Conservation (phyloP, 768 basidiomycete genomes). For the Hericium rajendrae region DNA sequence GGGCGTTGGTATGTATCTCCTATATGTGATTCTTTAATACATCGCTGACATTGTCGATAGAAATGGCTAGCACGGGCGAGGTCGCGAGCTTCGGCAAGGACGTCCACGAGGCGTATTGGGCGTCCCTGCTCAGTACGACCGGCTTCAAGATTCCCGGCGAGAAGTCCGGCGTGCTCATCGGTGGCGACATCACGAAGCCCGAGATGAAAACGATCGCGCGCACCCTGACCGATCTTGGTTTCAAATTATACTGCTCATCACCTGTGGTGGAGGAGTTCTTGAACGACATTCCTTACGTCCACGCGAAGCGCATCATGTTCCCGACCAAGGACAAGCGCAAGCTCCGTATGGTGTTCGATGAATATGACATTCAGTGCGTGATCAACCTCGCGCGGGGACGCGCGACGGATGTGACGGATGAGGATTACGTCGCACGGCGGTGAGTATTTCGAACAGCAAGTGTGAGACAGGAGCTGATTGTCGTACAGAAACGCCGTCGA, state of each 20-base stretch:
- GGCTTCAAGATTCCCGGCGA: slow-evolving; percentile 87
- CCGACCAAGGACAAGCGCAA: slow-evolving; percentile 94
- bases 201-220: slow-evolving; percentile 83
- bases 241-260: slow-evolving; percentile 91
- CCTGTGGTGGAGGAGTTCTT: slow-evolving; percentile 70
- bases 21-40: background rate
- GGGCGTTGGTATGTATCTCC: slow-evolving; percentile 65
- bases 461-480: background rate
- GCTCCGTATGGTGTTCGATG: slow-evolving; percentile 86
- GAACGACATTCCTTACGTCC: slow-evolving; percentile 67
- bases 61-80: slow-evolving; percentile 98
- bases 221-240: slow-evolving; percentile 74
- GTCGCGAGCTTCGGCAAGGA: slow-evolving; percentile 93
- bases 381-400: slow-evolving; percentile 84
- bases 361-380: slow-evolving; percentile 90
- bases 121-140: slow-evolving; percentile 87
- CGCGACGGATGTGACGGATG: slow-evolving; percentile 69
- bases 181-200: slow-evolving; percentile 81
- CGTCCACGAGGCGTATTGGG: slow-evolving; percentile 94
- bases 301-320: slow-evolving; percentile 88
- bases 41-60: slow-evolving; percentile 27
- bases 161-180: slow-evolving; percentile 82
- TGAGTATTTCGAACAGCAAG: slow-evolving; percentile 25
- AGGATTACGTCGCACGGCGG: slow-evolving; percentile 94
- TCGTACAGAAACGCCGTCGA: slow-evolving; percentile 8